A percentile compares a stretch with the other conserved stretches of the same genome.
Evolutionary conservation across 1,139 yeast genomes (phyloP).

Genomic region (Suhomyces bolitotheri): DNA sequence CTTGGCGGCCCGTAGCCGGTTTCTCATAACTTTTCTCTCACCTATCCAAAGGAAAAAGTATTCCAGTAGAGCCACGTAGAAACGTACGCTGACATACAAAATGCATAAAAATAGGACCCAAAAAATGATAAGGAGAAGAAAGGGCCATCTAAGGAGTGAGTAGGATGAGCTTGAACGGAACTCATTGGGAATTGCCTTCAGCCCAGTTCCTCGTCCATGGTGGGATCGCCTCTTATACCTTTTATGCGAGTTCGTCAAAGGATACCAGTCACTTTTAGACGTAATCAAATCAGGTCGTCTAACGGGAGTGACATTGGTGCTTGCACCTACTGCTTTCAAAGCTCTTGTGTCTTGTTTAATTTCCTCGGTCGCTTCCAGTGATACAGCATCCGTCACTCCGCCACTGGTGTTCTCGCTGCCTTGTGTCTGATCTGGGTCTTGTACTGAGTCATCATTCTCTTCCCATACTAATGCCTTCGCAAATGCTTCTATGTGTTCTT

Average conservation of each 20-base stretch:
- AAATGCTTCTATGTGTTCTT: constrained; percentile 41
- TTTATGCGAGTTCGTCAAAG: constrained; percentile 38
- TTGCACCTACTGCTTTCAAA: constrained; percentile 1
- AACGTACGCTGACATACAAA: constrained; percentile 53
- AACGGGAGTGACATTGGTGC: constrained; percentile 2
- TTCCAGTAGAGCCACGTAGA: constrained; percentile 67
- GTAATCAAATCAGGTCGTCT: constrained; percentile 40
- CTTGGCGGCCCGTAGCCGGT: constrained; percentile 47
- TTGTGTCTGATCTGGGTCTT: background rate
- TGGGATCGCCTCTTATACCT: constrained; percentile 9
- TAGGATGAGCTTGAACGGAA: constrained; percentile 52
- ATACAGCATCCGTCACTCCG: constrained; percentile 5
- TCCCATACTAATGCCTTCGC: constrained; percentile 46
- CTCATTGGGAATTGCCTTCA: constrained; percentile 38
- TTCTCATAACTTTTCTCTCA: constrained; percentile 50
- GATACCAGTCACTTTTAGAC: constrained; percentile 71
- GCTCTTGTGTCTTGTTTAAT: constrained; percentile 6
- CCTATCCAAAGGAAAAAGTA: constrained; percentile 62
- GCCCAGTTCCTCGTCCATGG: constrained; percentile 12
- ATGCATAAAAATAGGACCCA: constrained; percentile 58
- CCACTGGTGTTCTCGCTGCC: background rate
- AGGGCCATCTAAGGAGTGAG: constrained; percentile 64
- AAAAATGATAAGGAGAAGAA: constrained; percentile 47
- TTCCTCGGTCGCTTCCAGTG: constrained; percentile 6
- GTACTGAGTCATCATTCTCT: constrained; percentile 22